Percentiles rank a stretch among this genome's conserved stretches.
phyloP scores from a whole-genome alignment of 2,329 filamentous ascomycete genomes.

The Aspergillus hiratsukae region DNA sequence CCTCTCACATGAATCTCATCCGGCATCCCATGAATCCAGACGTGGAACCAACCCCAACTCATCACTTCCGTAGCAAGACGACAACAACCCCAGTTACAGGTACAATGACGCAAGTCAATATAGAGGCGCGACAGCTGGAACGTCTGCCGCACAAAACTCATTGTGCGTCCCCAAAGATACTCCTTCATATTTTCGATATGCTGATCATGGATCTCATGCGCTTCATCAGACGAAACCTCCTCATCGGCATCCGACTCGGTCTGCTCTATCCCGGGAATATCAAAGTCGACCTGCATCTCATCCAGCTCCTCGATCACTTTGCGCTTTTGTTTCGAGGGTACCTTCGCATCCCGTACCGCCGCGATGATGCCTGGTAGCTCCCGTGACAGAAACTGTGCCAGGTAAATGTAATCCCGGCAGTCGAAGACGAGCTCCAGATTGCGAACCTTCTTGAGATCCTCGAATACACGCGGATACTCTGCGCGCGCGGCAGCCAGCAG shows the following conservation, averaged over 20 bases:
- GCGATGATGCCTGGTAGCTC: background rate
- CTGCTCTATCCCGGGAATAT: background rate
- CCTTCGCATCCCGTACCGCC: background rate
- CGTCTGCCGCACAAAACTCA: conserved; percentile 19
- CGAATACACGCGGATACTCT: conserved; percentile 7
- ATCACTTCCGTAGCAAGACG: conserved; percentile 15
- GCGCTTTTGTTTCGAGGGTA: background rate
- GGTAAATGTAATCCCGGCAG: conserved; percentile 15
- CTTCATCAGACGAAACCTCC: background rate
- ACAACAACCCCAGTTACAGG: conserved; percentile 16
- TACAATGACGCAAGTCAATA: conserved; percentile 15
- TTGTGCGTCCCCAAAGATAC: conserved; percentile 19
- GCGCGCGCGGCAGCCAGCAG: conserved; percentile 7
- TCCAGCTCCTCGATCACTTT: background rate
- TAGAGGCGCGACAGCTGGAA: conserved; percentile 13
- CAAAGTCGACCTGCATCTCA: background rate
- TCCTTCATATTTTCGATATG: conserved; percentile 15
- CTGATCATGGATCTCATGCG: conserved; percentile 5
- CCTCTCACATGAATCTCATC: conserved; percentile 13
- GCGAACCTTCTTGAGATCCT: conserved; percentile 13
- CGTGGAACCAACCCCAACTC: conserved; percentile 14
- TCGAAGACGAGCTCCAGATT: conserved; percentile 18
- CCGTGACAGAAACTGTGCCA: conserved; percentile 5
- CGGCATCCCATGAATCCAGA: conserved; percentile 16
- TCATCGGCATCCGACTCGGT: background rate